Conservation (phyloP, 306 rosid genomes). For the Macrotyloma uniflorum region DNA sequence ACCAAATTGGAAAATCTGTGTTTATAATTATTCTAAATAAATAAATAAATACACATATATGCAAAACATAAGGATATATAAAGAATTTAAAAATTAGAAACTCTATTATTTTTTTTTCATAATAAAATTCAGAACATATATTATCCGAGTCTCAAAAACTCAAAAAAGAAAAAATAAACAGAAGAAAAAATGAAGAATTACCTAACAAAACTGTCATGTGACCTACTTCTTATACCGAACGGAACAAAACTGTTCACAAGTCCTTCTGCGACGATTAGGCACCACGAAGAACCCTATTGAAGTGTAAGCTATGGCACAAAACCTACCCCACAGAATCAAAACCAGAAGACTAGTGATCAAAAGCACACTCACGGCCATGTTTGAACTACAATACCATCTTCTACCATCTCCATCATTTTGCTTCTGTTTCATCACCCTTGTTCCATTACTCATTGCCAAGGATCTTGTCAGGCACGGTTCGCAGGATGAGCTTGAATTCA, state of each 20-base stretch:
- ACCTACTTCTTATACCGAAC: slow-evolving; percentile 26
- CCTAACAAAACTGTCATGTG: no score
- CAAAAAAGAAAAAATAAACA: no score
- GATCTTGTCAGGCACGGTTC: neutral
- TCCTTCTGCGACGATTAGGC: slow-evolving; percentile 12
- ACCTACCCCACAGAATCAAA: slow-evolving; percentile 41
- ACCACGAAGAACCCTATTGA: slow-evolving; percentile 35
- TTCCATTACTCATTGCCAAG: neutral
- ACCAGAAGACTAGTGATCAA: slow-evolving; percentile 27
- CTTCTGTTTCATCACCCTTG: neutral
- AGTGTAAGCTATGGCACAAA: slow-evolving; percentile 36
- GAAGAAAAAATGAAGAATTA: no score
- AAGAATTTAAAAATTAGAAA: no score
- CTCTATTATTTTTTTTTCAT: no score
- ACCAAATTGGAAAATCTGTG: no score
- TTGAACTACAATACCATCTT: neutral
- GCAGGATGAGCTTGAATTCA: neutral
- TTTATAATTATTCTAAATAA: no score
- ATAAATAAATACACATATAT: no score
- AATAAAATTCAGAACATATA: no score
- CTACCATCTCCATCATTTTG: neutral
- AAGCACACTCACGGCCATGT: neutral
- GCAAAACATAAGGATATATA: no score
- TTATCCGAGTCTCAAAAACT: no score
- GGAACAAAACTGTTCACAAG: neutral